Base-by-base conservation (phyloP, 2,329 filamentous ascomycete genomes). In the Pyricularia pennisetigena region DNA sequence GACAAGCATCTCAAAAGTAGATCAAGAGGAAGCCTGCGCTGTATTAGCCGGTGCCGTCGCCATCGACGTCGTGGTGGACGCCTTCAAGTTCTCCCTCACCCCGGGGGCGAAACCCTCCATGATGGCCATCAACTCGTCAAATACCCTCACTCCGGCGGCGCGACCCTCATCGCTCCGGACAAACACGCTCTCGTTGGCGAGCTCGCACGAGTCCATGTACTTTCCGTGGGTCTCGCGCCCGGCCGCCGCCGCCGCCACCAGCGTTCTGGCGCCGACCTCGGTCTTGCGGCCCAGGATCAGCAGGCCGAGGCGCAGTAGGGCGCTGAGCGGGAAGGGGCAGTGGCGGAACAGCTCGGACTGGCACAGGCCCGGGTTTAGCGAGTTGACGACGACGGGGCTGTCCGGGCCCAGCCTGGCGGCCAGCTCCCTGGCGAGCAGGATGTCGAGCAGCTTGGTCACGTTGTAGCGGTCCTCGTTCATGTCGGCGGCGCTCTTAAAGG, bases 21-120 rank as follows among this genome's bases (percentile, higher is more conserved):
- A 54, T 54, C 41, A 54, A 54, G 41, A 54, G 16, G 41, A 54
- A 54, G 41, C 41, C 41, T 54, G 41, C 20, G 20, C 41, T n/a
- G 20, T n/a, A n/a, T 10, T n/a, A 9, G 41, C 41, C 41, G 41
- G 41, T 54, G 20, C 41, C 41, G 41, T 54, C 41, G 41, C 20
- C 20, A 24, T 20, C 24, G 24, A 16, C 59, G 59, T 28, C 59
- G 59, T 62, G 4, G 59, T 20, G 14, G 59, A 7, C 59, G 59
- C 41, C 12, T 26, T 54, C 16, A 66, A 6, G 14, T 54, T 78
- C 30, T 72, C 71, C 8, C 71, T 73, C 16, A 82, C 72, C 0
- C 79, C 79, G 0, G 79, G 78, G 69, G 82, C 76, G 35, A 83
- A 76, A 3, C 67, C 74, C 66, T 84, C 81, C 32, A 85, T 68